Evolutionary conservation across 176 grass and related monocot species (phyloP).

Genomic region (Oryza punctata): DNA sequence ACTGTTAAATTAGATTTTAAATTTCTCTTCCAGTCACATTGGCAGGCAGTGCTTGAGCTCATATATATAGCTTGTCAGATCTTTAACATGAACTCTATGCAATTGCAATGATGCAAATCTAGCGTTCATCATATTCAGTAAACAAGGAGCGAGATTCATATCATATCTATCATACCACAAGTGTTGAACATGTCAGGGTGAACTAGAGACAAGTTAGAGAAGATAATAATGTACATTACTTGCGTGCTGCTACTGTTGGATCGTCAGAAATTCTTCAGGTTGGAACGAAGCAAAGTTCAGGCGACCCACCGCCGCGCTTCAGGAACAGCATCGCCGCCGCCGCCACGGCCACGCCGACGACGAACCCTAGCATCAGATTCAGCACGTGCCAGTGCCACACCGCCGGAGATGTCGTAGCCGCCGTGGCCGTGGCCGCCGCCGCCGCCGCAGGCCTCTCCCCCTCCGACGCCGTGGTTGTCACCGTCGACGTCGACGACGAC

Average conservation of each 20-base stretch:
- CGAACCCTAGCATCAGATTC: slow-evolving; percentile 42
- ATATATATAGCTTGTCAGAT: background rate
- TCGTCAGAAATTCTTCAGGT: slow-evolving; percentile 25
- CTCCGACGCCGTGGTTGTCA: background rate
- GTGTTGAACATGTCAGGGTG: background rate
- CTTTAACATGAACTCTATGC: background rate
- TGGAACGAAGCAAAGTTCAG: slow-evolving; percentile 12
- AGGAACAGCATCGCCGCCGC: background rate
- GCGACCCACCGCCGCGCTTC: background rate
- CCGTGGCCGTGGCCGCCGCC: background rate
- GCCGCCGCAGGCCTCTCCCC: too few relatives aligned
- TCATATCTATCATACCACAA: background rate
- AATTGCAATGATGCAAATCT: background rate
- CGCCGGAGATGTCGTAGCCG: background rate
- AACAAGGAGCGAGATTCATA: too few relatives aligned
- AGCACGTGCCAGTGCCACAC: background rate
- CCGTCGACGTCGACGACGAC: background rate
- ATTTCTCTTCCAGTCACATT: background rate
- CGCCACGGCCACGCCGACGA: background rate
- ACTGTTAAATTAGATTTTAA: background rate
- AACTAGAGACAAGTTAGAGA: background rate
- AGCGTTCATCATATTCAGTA: background rate
- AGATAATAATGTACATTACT: background rate
- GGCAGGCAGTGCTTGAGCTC: background rate
- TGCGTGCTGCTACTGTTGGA: background rate